These are phyloP conservation scores for Cytospora mali DNA, from an alignment of 2,329 filamentous ascomycete genomes.

Conservation along the genomic window DNA sequence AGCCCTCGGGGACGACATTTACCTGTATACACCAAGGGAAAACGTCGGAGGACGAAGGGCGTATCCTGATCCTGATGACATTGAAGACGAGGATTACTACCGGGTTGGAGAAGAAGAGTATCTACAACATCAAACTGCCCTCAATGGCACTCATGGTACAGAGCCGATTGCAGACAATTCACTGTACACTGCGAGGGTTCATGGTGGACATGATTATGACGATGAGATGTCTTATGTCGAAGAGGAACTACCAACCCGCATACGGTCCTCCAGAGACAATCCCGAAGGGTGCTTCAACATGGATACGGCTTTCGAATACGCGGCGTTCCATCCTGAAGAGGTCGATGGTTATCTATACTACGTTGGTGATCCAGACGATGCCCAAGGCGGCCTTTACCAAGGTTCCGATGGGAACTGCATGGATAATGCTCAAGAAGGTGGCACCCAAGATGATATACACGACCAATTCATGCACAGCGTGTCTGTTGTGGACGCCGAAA, in stretches of 20 bases:
- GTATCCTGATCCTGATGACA: neutral
- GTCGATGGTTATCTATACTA: neutral
- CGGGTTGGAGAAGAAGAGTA: neutral
- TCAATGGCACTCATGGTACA: neutral
- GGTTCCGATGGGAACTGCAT: neutral
- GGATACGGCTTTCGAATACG: neutral
- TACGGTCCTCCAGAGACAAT: neutral
- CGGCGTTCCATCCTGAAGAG: no score
- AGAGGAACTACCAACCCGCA: neutral
- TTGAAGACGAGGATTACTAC: neutral
- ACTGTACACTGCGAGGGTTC: neutral
- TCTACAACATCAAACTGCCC: neutral
- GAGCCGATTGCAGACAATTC: neutral
- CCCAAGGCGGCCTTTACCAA: neutral
- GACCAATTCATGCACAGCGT: neutral
- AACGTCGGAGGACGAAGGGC: neutral
- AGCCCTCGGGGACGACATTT: neutral
- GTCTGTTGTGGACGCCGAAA: neutral
- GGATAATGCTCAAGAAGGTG: no score
- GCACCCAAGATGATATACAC: neutral
- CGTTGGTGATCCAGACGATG: neutral
- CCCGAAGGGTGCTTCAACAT: neutral
- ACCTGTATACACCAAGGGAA: neutral
- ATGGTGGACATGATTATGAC: neutral
- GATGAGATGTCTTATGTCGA: neutral